A percentile compares a stretch with the other conserved stretches of the same genome.
phyloP scores from a whole-genome alignment of 1,139 yeast genomes.

The Diutina scorzettiae region DNA sequence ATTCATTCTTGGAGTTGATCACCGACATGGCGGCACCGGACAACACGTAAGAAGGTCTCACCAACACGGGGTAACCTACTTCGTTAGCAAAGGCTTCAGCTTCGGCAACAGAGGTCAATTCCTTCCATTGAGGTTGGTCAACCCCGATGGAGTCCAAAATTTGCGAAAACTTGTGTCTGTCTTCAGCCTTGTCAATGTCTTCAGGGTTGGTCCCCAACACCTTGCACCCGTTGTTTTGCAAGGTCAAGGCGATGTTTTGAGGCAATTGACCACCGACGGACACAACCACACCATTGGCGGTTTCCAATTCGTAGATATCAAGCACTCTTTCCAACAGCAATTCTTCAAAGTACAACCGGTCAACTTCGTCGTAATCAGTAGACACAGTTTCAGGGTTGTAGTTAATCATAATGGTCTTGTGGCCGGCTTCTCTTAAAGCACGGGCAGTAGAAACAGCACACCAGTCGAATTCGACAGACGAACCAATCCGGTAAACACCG shows the following conservation, averaged over 20 bases:
- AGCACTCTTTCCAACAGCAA: constrained; percentile 89
- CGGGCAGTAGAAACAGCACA: constrained; percentile 97
- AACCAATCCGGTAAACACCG: constrained; percentile 97
- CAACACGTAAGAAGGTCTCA: constrained; percentile 93
- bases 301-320: constrained; percentile 92
- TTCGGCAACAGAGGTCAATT: constrained; percentile 72
- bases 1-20: constrained; percentile 63
- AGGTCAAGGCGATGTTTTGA: constrained; percentile 82
- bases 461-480: constrained; percentile 98
- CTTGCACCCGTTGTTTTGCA: constrained; percentile 76
- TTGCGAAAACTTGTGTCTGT: constrained; percentile 93
- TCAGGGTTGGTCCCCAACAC: constrained; percentile 91
- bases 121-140: constrained; percentile 98
- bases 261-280: constrained; percentile 98
- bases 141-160: constrained; percentile 80
- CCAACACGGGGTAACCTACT: constrained; percentile 92
- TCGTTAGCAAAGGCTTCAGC: constrained; percentile 77
- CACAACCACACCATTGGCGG: constrained; percentile 82
- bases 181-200: constrained; percentile 95
- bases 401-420: constrained; percentile 90
- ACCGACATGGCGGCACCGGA: constrained; percentile 99
- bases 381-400: constrained; percentile 98
- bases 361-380: constrained; percentile 97
- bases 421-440: constrained; percentile 78
- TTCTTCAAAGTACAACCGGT: constrained; percentile 92